Percentiles rank a stretch among this genome's conserved stretches.
phyloP scores from a whole-genome alignment of 768 basidiomycete species.

The Boletus subparvulus region DNA sequence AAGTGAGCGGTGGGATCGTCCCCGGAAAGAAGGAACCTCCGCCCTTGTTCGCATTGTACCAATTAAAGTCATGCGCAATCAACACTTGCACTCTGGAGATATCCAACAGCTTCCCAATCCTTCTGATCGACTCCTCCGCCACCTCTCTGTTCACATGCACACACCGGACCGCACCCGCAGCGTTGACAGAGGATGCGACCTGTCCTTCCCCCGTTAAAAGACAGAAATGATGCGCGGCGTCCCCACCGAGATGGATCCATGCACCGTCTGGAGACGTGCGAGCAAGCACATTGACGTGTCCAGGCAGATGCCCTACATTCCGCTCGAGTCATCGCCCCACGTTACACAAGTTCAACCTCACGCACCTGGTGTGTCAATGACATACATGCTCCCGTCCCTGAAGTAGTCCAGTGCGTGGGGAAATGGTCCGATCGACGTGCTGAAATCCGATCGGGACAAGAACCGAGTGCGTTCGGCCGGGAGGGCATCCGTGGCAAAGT shows the following conservation, averaged over 20 bases:
- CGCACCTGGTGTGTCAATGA: constrained; percentile 48
- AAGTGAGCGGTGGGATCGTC: neutral
- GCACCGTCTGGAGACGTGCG: constrained; percentile 51
- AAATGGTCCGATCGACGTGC: constrained; percentile 45
- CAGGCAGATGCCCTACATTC: constrained; percentile 44
- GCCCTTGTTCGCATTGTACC: neutral
- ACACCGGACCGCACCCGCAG: constrained; percentile 32
- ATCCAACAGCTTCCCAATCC: too few species aligned
- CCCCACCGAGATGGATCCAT: constrained; percentile 56
- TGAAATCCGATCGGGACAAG: constrained; percentile 33
- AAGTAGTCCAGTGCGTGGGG: constrained; percentile 50
- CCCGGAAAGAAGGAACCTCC: constrained; percentile 33
- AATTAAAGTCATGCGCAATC: too few species aligned
- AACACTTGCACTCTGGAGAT: too few species aligned
- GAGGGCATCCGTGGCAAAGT: constrained; percentile 32
- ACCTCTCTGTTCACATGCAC: constrained; percentile 42
- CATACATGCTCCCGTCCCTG: constrained; percentile 54
- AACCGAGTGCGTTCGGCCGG: constrained; percentile 39
- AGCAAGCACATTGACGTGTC: constrained; percentile 52
- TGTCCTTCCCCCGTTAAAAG: constrained; percentile 44
- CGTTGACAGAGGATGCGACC: constrained; percentile 28
- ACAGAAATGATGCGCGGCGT: constrained; percentile 52
- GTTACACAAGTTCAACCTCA: neutral
- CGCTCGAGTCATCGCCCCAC: neutral
- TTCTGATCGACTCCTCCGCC: constrained; percentile 37